Conservation (phyloP, 305 asterid species). For the Stenogyne calaminthoides region DNA sequence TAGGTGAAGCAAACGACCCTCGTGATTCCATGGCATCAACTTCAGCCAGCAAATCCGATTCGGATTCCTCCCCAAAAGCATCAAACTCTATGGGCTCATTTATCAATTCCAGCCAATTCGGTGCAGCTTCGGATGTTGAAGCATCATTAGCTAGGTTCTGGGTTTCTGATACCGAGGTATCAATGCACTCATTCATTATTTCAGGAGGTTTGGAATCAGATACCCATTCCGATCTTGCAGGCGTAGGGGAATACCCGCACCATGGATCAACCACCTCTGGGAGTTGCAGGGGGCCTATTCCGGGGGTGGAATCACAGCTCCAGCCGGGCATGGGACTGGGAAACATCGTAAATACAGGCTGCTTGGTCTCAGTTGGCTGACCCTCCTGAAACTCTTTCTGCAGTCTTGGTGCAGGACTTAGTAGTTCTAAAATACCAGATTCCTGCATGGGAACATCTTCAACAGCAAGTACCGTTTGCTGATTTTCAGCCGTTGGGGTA, state of each 20-base stretch:
- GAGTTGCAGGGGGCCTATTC: slow-evolving; percentile 45
- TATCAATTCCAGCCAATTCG: slow-evolving; percentile 56
- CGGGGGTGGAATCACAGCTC: slow-evolving; percentile 43
- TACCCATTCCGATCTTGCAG: slow-evolving; percentile 63
- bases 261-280: slow-evolving; percentile 63
- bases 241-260: slow-evolving; percentile 66
- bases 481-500: slow-evolving; percentile 50
- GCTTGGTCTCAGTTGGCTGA: slow-evolving; percentile 47
- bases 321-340: slow-evolving; percentile 53
- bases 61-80: slow-evolving; percentile 74
- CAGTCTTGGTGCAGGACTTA: slow-evolving; percentile 53
- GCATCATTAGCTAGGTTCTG: slow-evolving; percentile 27
- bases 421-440: slow-evolving; percentile 49
- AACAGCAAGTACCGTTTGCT: slow-evolving; percentile 40
- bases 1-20: slow-evolving; percentile 75
- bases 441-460: slow-evolving; percentile 41
- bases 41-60: slow-evolving; percentile 79
- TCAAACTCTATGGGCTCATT: slow-evolving; percentile 68
- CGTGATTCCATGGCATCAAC: slow-evolving; percentile 91
- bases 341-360: slow-evolving; percentile 35
- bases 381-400: slow-evolving; percentile 41
- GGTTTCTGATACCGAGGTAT: slow-evolving; percentile 19
- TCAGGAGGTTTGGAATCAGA: slow-evolving; percentile 44
- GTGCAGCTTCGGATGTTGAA: slow-evolving; percentile 44
- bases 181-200: slow-evolving; percentile 38